Evolutionary conservation across 2,329 filamentous ascomycete genomes (phyloP), one percentile per base, ranked within the genome.

Genomic region (Penicillium frequentans): DNA sequence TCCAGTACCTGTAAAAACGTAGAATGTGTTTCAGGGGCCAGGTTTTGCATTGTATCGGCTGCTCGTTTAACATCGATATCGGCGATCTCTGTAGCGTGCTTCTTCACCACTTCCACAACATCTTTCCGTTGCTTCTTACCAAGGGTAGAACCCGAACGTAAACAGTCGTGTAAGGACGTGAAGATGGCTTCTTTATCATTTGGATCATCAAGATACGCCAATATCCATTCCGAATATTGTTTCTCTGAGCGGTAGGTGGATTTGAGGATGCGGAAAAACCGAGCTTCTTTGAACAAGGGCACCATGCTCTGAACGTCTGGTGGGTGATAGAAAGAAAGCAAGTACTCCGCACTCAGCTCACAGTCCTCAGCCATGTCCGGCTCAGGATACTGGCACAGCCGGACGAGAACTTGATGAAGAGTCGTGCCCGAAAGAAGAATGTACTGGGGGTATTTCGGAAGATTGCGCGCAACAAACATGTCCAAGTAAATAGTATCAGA

Each of bases 401-500:
- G 89, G 37, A 86, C 81, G 26, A 99, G 81, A 10, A 97, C 88
- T 57, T 87, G 87, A 57, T 92, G 90, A 1, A 99, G 81, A 1
- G 90, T 89, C 2, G 90, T 92, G 19, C 93, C 95, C 0, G 93
- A 90, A 47, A 99, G 85, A 11, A 98, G 84, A 50, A 99, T 87
- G 68, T 97, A 97, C 71, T 98, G 93, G 1, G 93, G 92, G 69
- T 96, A 99, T 73, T 99, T 99, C 3, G 96, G 91, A 49, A 99
- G 78, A 70, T 96, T 99, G 55, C 95, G 87, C 19, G 95, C 93
- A 70, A 99, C 90, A 70, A 99, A 99, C 92, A 99, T 99, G 75
- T 99, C 92, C 45, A 99, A 84, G 73, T 96, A 99, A 55, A 99
- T 90, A 13, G 90, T 93, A 69, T 98, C 92, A 59, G 90, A 86